A percentile compares a stretch with the other conserved stretches of the same genome.
Conservation (phyloP, 1,139 yeast species). For the Candida freyschussii region DNA sequence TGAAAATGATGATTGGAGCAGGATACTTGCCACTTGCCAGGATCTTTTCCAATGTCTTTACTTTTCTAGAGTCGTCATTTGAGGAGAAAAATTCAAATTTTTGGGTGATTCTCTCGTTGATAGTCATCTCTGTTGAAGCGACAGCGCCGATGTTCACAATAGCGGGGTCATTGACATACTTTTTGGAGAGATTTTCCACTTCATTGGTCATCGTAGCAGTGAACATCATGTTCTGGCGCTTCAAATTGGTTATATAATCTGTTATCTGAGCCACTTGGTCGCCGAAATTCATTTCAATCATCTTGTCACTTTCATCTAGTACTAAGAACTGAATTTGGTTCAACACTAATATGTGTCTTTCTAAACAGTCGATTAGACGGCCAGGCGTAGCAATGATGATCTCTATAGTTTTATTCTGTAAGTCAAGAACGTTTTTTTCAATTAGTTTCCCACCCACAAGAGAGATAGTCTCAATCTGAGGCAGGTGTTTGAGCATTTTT, state of each 20-base stretch:
- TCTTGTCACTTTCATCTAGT: slow-evolving; percentile 90
- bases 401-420: slow-evolving; percentile 62
- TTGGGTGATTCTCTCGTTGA: slow-evolving; percentile 59
- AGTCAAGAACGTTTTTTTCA: slow-evolving; percentile 61
- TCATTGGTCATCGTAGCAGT: slow-evolving; percentile 87
- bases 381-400: slow-evolving; percentile 94
- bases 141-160: slow-evolving; percentile 62
- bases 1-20: slow-evolving; percentile 74
- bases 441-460: slow-evolving; percentile 89
- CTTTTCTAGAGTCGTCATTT: slow-evolving; percentile 30
- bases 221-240: slow-evolving; percentile 73
- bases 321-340: slow-evolving; percentile 63
- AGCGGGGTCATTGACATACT: slow-evolving; percentile 59
- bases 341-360: slow-evolving; percentile 56
- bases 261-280: slow-evolving; percentile 60
- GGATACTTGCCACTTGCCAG: slow-evolving; percentile 29
- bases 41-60: slow-evolving; percentile 32
- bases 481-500: slow-evolving; percentile 40
- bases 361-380: slow-evolving; percentile 73
- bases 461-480: slow-evolving; percentile 52
- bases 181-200: slow-evolving; percentile 60
- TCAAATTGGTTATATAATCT: slow-evolving; percentile 24
- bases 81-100: slow-evolving; percentile 47
- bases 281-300: slow-evolving; percentile 95
- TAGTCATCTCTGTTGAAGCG: slow-evolving; percentile 29